Conservation (phyloP, 441 rosid genomes). For the Viola pubescens region DNA sequence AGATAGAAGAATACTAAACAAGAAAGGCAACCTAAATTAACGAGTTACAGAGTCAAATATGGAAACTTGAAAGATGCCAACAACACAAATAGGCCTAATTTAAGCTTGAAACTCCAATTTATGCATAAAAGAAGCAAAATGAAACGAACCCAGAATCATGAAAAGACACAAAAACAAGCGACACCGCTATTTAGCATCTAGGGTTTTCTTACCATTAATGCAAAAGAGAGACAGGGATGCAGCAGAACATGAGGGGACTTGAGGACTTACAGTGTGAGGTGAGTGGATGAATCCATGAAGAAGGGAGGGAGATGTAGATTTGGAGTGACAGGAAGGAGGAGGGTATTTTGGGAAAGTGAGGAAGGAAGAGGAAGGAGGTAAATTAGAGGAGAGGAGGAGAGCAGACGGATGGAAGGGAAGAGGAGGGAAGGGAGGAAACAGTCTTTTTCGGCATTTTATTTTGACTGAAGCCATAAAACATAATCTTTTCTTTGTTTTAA, state of each 20-base stretch:
- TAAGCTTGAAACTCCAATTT: slow-evolving; percentile 7
- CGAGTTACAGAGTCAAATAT: background rate
- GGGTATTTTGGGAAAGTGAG: background rate
- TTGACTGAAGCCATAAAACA: too few species aligned
- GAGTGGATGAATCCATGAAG: slow-evolving; percentile 19
- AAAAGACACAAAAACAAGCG: background rate
- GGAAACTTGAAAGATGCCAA: background rate
- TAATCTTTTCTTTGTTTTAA: too few species aligned
- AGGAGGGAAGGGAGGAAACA: slow-evolving; percentile 23
- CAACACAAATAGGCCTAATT: background rate
- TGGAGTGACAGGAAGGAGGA: slow-evolving; percentile 6
- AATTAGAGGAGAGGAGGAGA: background rate
- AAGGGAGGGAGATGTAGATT: slow-evolving; percentile 2
- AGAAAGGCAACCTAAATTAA: background rate
- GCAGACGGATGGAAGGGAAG: slow-evolving; percentile 12
- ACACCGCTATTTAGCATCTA: slow-evolving; percentile 4
- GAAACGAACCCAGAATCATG: background rate
- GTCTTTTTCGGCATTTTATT: slow-evolving; percentile 18
- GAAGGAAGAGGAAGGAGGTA: slow-evolving; percentile 7
- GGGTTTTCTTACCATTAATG: slow-evolving; percentile 4
- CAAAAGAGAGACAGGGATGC: slow-evolving; percentile 8
- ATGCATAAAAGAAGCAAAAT: background rate
- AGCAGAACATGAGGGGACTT: slow-evolving; percentile 16
- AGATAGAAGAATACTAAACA: background rate
- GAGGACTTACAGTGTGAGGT: slow-evolving; percentile 31